phyloP scores from a whole-genome alignment of 768 basidiomycete species.

The Termitomyces sp. region DNA sequence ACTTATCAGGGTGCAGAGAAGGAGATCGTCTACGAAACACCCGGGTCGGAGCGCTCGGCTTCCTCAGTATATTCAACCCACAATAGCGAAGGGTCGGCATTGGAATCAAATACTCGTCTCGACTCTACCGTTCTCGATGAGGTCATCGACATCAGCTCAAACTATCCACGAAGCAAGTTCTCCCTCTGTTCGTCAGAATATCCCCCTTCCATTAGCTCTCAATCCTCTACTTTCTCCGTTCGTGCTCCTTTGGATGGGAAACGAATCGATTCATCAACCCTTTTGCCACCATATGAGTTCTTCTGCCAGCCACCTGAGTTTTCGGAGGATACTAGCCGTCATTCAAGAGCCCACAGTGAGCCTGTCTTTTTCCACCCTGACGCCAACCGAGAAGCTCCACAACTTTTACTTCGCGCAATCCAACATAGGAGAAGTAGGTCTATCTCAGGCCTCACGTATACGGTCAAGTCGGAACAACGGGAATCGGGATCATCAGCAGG shows the following conservation, averaged over 20 bases:
- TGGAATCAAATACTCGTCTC: background rate
- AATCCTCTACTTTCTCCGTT: conserved; percentile 7
- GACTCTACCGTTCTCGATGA: background rate
- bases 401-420: conserved; percentile 11
- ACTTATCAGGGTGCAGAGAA: conserved; percentile 9
- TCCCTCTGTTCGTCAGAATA: conserved; percentile 30
- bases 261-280: background rate
- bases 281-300: conserved; percentile 15
- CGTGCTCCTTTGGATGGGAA: background rate
- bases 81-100: background rate
- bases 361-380: conserved; percentile 16
- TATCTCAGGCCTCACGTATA: conserved; percentile 17
- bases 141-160: conserved; percentile 23
- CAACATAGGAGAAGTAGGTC: conserved; percentile 23
- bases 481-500: conserved; percentile 9
- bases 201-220: conserved; percentile 13
- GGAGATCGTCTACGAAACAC: conserved; percentile 2
- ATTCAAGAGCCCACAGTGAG: conserved; percentile 15
- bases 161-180: conserved; percentile 28
- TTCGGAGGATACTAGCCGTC: conserved; percentile 10
- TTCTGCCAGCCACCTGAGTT: conserved; percentile 13
- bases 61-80: conserved; percentile 7
- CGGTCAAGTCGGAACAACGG: conserved; percentile 5
- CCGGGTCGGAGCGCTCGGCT: conserved; percentile 2
- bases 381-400: background rate